Conservation (phyloP, 108 stramenopile species). For the Skeletonema potamos region DNA sequence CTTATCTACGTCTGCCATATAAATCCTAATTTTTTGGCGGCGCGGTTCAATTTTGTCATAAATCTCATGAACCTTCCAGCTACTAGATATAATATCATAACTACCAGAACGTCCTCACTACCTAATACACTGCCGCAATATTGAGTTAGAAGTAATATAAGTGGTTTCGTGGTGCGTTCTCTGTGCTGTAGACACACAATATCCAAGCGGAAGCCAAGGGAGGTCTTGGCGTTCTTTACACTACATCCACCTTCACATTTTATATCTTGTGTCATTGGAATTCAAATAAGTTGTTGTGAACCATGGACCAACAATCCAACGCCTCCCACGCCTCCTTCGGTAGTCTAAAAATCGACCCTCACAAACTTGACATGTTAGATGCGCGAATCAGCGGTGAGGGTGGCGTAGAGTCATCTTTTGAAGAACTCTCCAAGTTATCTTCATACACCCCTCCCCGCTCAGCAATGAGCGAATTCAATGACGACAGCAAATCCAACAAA, state of each 20-base stretch:
- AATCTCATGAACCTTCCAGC: too few relatives aligned
- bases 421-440: not conserved
- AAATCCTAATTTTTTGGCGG: too few relatives aligned
- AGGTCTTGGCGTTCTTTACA: not conserved
- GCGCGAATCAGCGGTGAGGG: constrained; percentile 1
- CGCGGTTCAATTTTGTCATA: too few relatives aligned
- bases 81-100: too few relatives aligned
- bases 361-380: constrained; percentile 6
- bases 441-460: constrained; percentile 8
- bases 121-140: not conserved
- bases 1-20: too few relatives aligned
- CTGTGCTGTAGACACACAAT: not conserved
- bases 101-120: too few relatives aligned
- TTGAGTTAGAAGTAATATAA: not conserved
- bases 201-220: not conserved
- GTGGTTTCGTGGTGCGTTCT: not conserved
- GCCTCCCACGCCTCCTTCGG: not conserved
- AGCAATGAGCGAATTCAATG: not conserved
- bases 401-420: constrained; percentile 1
- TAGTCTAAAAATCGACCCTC: not conserved
- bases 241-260: not conserved
- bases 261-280: not conserved
- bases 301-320: not conserved
- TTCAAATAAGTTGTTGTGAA: not conserved
- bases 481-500: not conserved